Conservation (phyloP, 805 yeast genomes). For the Metschnikowia drakensbergensis region DNA sequence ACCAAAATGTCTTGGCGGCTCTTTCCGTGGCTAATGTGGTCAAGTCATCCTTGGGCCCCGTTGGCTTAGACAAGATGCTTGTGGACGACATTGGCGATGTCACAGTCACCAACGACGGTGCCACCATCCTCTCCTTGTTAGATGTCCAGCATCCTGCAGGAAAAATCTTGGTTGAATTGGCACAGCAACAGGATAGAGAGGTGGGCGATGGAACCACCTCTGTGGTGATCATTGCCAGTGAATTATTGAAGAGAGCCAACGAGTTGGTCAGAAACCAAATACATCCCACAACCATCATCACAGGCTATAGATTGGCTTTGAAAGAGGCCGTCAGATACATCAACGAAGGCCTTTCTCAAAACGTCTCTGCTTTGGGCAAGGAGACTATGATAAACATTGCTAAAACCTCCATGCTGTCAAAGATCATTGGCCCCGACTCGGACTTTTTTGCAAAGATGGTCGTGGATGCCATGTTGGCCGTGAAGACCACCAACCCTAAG, state of each 20-base stretch:
- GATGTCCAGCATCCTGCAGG: slow-evolving; percentile 99
- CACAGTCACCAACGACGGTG: slow-evolving; percentile 98
- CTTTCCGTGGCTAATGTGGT: slow-evolving; percentile 79
- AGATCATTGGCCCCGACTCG: slow-evolving; percentile 90
- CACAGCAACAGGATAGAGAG: slow-evolving; percentile 98
- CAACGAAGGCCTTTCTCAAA: slow-evolving; percentile 75
- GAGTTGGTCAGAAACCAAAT: slow-evolving; percentile 89
- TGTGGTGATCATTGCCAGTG: slow-evolving; percentile 94
- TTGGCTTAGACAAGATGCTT: slow-evolving; percentile 96
- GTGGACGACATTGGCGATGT: slow-evolving; percentile 99
- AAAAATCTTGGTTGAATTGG: slow-evolving; percentile 91
- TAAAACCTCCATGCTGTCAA: slow-evolving; percentile 94
- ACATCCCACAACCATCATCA: slow-evolving; percentile 96
- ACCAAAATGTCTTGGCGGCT: slow-evolving; percentile 94
- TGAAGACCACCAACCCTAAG: slow-evolving; percentile 80
- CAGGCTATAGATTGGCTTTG: slow-evolving; percentile 91
- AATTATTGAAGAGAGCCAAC: slow-evolving; percentile 85
- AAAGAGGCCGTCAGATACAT: slow-evolving; percentile 87
- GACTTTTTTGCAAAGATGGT: slow-evolving; percentile 87
- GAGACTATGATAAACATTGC: slow-evolving; percentile 88
- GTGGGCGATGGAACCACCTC: slow-evolving; percentile 99
- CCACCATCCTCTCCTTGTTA: slow-evolving; percentile 82
- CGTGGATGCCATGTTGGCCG: slow-evolving; percentile 93
- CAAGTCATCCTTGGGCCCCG: slow-evolving; percentile 95
- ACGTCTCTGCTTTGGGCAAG: slow-evolving; percentile 76